A percentile compares a stretch with the other conserved stretches of the same genome.
Conservation (phyloP, 1,284 basidiomycete genomes). For the Microbotryum lychnidis-dioicae region DNA sequence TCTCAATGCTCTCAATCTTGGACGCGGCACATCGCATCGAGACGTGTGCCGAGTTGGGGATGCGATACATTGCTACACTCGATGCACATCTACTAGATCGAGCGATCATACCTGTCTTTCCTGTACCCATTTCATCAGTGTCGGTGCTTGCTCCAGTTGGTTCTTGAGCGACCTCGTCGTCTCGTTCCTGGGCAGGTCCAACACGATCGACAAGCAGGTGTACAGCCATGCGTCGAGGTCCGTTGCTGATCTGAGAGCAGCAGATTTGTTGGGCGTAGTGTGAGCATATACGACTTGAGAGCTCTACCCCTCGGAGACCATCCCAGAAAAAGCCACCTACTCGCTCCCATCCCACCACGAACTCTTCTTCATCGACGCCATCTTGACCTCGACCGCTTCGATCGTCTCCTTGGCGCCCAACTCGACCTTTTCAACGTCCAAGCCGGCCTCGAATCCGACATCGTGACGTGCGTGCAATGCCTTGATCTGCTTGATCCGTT, state of each 20-base stretch:
- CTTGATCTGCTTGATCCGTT: slow-evolving; percentile 19
- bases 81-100: too few relatives aligned
- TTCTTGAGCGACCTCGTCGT: slow-evolving; percentile 11
- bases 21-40: too few relatives aligned
- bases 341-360: slow-evolving; percentile 16
- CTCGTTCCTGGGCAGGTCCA: slow-evolving; percentile 10
- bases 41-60: too few relatives aligned
- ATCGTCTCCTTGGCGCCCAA: slow-evolving; percentile 20
- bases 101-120: not conserved
- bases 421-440: slow-evolving; percentile 27
- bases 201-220: slow-evolving; percentile 13
- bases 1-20: too few relatives aligned
- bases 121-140: slow-evolving; percentile 9
- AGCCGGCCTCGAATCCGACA: slow-evolving; percentile 1
- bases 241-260: slow-evolving; percentile 1
- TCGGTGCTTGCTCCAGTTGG: slow-evolving; percentile 18
- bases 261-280: too few relatives aligned
- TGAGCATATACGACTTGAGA: not conserved
- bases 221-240: slow-evolving; percentile 18
- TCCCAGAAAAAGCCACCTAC: slow-evolving; percentile 1
- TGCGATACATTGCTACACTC: too few relatives aligned
- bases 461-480: slow-evolving; percentile 14
- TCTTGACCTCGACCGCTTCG: slow-evolving; percentile 22
- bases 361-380: not conserved
- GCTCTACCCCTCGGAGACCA: too few relatives aligned